Evolutionary conservation across 192 early-diverging fungal species (phyloP), one percentile per base, ranked within the genome.

Genomic region (Coemansia sp.): DNA sequence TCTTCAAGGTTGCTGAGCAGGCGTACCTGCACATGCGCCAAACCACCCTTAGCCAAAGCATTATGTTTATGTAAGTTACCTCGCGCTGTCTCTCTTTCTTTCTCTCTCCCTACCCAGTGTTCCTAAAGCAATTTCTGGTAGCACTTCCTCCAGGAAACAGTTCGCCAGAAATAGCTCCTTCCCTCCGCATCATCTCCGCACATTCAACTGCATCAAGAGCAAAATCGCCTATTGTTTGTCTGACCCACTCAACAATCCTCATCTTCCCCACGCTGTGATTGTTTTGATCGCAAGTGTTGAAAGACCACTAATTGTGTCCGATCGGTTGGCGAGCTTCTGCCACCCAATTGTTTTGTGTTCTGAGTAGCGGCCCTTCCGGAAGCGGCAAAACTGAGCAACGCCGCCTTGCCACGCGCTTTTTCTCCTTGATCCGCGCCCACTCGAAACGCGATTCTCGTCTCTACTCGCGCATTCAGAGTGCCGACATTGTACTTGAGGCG

Each of bases 21-120:
- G 90, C 93, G 21, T 97, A 94, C 65, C 74, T 90, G 54, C 94
- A 96, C 73, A 89, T 97, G 88, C 83, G 88, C 51, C 83, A 93
- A 26, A 89, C 88, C 24, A 85, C 86, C 9, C 85, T 92, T 63
- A 93, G 95, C 72, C 96, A 98, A 74, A 86, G 87, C 38, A 90
- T 98, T 68, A 79, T 92, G 12, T 86, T 96, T 55, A 88, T 87
- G 95, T 94, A 88, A 58, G 84, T 81, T 26, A 48, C 38, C 12
- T 34, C 8, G 32, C 32, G 12, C 8, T 10, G 32, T 10, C 2
- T 34, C 7, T 34, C 12, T 34, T 34, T 10, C 12, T 5, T 34
- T n/a, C n/a, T n/a, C n/a, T n/a, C n/a, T n/a, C n/a, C n/a, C n/a
- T n/a, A n/a, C n/a, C n/a, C n/a, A n/a, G n/a, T n/a, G n/a, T n/a